phyloP scores from a whole-genome alignment of 768 basidiomycete genomes.

The Suillus decipiens region DNA sequence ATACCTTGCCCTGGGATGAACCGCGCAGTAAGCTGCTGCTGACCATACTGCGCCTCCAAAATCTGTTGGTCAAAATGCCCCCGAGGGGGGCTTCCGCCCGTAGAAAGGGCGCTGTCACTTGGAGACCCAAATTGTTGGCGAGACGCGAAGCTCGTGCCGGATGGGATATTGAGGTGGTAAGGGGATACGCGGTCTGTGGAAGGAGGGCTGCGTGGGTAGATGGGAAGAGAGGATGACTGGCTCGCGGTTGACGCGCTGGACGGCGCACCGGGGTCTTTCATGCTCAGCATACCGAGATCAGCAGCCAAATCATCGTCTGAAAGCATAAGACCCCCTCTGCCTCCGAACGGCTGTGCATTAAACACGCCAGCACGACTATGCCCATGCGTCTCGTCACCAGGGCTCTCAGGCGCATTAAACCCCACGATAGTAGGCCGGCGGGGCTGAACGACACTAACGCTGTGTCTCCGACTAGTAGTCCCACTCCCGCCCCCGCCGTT shows the following conservation, averaged over 20 bases:
- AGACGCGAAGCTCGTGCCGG: conserved; percentile 42
- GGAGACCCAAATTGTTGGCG: conserved; percentile 58
- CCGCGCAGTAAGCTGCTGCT: conserved; percentile 50
- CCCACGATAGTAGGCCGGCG: conserved; percentile 65
- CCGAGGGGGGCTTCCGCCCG: conserved; percentile 51
- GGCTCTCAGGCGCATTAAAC: conserved; percentile 58
- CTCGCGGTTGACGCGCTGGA: conserved; percentile 42
- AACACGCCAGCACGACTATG: conserved; percentile 31
- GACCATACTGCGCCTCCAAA: conserved; percentile 36
- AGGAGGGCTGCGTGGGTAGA: conserved; percentile 68
- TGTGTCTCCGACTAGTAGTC: conserved; percentile 80
- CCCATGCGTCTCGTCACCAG: conserved; percentile 38
- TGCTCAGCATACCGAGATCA: conserved; percentile 63
- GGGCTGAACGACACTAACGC: conserved; percentile 81
- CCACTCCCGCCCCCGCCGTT: conserved; percentile 70
- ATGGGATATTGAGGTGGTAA: conserved; percentile 62
- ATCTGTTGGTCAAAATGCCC: conserved; percentile 49
- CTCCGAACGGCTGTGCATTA: conserved; percentile 36
- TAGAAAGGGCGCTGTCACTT: conserved; percentile 58
- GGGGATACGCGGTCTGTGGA: conserved; percentile 53
- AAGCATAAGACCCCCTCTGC: conserved; percentile 64
- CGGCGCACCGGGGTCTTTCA: conserved; percentile 40
- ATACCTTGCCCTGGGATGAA: conserved; percentile 69
- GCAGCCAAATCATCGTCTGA: conserved; percentile 81
- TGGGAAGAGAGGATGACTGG: conserved; percentile 76